Base-by-base conservation (phyloP, 176 grass and related monocot species). In the Rhynchospora pubera region DNA sequence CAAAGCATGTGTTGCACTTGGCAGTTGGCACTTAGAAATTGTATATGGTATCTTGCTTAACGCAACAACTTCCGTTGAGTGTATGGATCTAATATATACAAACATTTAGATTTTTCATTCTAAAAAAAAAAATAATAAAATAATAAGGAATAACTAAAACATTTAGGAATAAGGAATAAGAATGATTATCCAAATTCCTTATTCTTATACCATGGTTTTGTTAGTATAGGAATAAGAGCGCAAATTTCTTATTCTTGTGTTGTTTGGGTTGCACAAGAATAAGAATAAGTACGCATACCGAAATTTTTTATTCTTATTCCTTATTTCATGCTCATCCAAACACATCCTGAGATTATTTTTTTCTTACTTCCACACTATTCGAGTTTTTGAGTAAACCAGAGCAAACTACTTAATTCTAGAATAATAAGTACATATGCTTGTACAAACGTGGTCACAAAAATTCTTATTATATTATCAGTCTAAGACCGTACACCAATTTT, bases 401-500 rank as follows among this genome's bases (percentile, higher is more conserved):
- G 14, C 15, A 19, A 19, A n/a, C 39, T 45, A 47, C 9, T 32
- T 28, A 5, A 48, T 51, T 18, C 19, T n/a, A 51, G 9, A 28
- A 28, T 28, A 74, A 74, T 52, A 74, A 74, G 68, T 74, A 74
- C 52, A n/a, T n/a, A n/a, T n/a, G 47, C 22, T 3, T 1, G 70
- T 75, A 75, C 70, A 75, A 51, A 52, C 46, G 46, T 28, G 47
- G 22, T 75, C 21, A 15, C 47, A 53, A 73, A 47, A 53, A 53
- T 51, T 53, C 22, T 75, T 28, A 53, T 14, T 15, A 24, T 28
- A 30, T 51, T 53, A 12, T 19, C 47, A 28, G 47, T 75, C 71
- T 52, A 53, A 11, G 71, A 75, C 47, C 71, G 71, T 75, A 75
- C 71, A 52, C 71, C 71, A 75, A 48, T 53, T 75, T n/a, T 75